phyloP scores from a whole-genome alignment of 139 green algal genomes.

The Chlorella ohadii region DNA sequence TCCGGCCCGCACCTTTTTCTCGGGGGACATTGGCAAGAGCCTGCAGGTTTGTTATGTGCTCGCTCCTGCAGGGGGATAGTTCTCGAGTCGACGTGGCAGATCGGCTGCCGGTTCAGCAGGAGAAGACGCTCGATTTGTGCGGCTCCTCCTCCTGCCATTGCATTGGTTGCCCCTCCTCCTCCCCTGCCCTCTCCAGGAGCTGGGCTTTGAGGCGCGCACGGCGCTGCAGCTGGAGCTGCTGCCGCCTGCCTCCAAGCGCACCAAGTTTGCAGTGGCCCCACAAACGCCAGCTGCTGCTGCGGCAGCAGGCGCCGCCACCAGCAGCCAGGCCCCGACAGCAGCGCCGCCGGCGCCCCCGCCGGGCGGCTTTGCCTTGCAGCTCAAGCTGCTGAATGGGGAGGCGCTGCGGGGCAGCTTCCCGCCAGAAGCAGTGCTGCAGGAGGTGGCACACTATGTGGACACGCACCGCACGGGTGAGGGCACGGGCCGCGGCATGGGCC shows the following conservation, averaged over 20 bases:
- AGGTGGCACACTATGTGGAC: slow-evolving; percentile 27
- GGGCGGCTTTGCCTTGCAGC: not conserved
- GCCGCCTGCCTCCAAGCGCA: not conserved
- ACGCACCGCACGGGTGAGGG: slow-evolving; percentile 13
- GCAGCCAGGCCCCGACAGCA: not conserved
- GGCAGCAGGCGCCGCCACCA: not conserved
- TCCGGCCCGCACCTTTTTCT: slow-evolving; percentile 21
- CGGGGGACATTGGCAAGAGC: slow-evolving; percentile 4
- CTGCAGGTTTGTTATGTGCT: too few relatives aligned
- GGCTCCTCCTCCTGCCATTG: too few relatives aligned
- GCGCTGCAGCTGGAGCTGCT: slow-evolving; percentile 16
- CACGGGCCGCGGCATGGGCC: too few relatives aligned
- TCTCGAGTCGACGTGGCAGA: too few relatives aligned
- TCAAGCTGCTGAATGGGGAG: slow-evolving; percentile 20
- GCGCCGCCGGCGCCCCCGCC: not conserved
- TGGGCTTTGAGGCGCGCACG: not conserved
- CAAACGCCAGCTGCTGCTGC: not conserved
- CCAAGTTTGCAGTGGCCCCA: not conserved
- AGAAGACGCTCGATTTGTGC: too few relatives aligned
- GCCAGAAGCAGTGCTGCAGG: slow-evolving; percentile 7
- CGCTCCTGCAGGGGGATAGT: too few relatives aligned
- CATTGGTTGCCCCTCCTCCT: too few relatives aligned
- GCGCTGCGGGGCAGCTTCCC: slow-evolving; percentile 21
- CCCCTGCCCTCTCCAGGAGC: slow-evolving; percentile 7
- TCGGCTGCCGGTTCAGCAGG: too few relatives aligned